Evolutionary conservation across 2,329 filamentous ascomycete genomes (phyloP), one percentile per base, ranked within the genome.

Genomic region (Ramularia collo-cygni): DNA sequence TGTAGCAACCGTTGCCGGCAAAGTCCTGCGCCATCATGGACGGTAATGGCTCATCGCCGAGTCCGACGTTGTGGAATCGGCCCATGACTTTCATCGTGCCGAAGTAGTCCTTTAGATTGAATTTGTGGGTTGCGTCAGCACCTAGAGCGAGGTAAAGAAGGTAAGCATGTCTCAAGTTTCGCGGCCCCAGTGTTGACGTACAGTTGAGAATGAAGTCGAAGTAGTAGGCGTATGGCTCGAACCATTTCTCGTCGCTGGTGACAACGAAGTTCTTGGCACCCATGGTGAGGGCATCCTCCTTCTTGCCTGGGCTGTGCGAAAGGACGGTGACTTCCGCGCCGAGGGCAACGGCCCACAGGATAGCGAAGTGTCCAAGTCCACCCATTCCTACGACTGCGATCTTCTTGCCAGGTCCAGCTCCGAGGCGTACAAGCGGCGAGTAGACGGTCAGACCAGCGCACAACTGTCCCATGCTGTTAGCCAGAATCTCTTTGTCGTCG

Each of bases 381-480:
- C 69, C 69, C 26, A 64, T 67, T 38, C 10, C 17, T 10, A 87
- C 76, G 45, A 89, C 76, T 27, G 75, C 84, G 15, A 88, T 78
- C 67, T 85, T 86, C 70, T 85, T 86, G 47, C 86, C 85, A 1
- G 83, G 83, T 0, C 83, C 83, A 44, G 75, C 74, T 15, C 83
- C 83, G 56, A 88, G 80, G 35, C 85, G 76, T 48, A 85, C 80
- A 10, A 94, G 72, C 1, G 87, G 86, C 44, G 77, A 83, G 68
- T 80, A 93, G 43, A 79, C 79, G 3, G 87, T 93, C 50, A 93
- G 72, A 48, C 87, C 87, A 28, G 85, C 87, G 64, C 87, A 93
- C 52, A 92, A 74, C 83, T 89, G 87, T 10, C 29, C 3, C 14
- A 18, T 5, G 10, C 14, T n/a, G 12, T 14, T n/a, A 14, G 8